Evolutionary conservation across 139 green algal species (phyloP), one percentile per base, ranked within the genome.

Genomic region (Tetraselmis striata): DNA sequence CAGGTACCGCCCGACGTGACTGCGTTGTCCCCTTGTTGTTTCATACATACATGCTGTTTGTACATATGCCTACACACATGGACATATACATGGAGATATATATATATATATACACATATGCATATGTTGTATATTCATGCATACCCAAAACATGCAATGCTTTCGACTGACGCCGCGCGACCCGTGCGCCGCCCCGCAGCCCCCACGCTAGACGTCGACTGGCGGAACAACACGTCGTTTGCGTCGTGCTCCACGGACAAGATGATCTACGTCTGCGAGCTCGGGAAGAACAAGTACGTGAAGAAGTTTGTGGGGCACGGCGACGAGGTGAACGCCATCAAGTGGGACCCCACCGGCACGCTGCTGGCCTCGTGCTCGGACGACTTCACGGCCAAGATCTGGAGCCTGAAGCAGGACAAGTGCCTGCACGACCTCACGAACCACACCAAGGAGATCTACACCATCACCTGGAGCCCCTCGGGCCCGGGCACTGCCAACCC

Each of bases 291-390:
- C 30, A 76, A 83, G 77, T 92, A 94, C 2, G 24, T 96, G 29
- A 94, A 94, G 80, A 88, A 86, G 2, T 98, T 94, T 77, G 24
- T 81, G 29, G 95, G 93, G 0, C 95, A 98, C 88, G 81, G 67
- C 5, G 90, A 97, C 80, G 95, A 98, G 86, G 94, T 98, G 58
- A 98, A 98, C 85, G 90, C 91, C 75, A 92, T 99, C 83, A 91
- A 93, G 77, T 98, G 94, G 95, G 91, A 96, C 83, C 88, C 90
- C 25, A 89, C 86, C 76, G 93, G 94, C 31, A 89, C 85, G 28
- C 86, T 95, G 32, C 89, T 98, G 76, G 95, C 96, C 0, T 98
- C 93, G 31, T 96, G 95, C 85, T 96, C 93, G 1, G 92, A 97
- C 78, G 94, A 98, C 87, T 87, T 77, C 77, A 95, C 90, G 0